Base-by-base conservation (phyloP, 2,329 filamentous ascomycete genomes). In the Aureobasidium sp. region DNA sequence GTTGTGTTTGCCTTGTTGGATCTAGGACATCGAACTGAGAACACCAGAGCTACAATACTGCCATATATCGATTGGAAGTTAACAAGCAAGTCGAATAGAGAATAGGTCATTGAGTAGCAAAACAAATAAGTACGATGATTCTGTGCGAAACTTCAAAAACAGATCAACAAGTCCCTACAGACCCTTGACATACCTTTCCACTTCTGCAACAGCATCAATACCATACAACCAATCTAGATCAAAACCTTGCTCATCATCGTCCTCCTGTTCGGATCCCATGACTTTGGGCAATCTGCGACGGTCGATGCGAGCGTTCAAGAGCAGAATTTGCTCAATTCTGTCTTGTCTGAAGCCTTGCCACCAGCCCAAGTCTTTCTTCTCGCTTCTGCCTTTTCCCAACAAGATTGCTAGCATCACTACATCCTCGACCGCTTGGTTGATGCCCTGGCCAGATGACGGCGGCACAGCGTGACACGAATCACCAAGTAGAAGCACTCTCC, bases 381-480 rank as follows among this genome's bases (percentile, higher is more conserved):
- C 58, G 5, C 50, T n/a, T n/a, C 37, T 44, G 17, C 48, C n/a
- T 48, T 53, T 44, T 17, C 55, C 57, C 10, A 75, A 68, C 1
- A 82, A 70, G 27, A 80, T 63, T 0, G 75, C 71, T 10, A 84
- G 71, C 0, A 77, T 74, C 64, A 81, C 78, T 0, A 75, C 76
- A 69, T 85, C 83, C 68, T 85, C 82, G 12, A 85, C 67, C 0
- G 80, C 82, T 69, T 84, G 82, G 4, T 77, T 80, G 0, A 79
- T 77, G 0, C 83, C 83, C 68, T 85, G 82, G 1, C 82, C 82
- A 0, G 78, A 78, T 6, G 77, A 79, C 0, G 83, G 77, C 2
- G 80, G 78, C 61, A 85, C 72, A 0, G 82, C 81, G 70, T 85
- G 82, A 0, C 81, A 82, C 2, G 82, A 82, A 68, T 85, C 83